Base-by-base conservation (phyloP, 1,139 yeast genomes). In the Geotrichum reessii region DNA sequence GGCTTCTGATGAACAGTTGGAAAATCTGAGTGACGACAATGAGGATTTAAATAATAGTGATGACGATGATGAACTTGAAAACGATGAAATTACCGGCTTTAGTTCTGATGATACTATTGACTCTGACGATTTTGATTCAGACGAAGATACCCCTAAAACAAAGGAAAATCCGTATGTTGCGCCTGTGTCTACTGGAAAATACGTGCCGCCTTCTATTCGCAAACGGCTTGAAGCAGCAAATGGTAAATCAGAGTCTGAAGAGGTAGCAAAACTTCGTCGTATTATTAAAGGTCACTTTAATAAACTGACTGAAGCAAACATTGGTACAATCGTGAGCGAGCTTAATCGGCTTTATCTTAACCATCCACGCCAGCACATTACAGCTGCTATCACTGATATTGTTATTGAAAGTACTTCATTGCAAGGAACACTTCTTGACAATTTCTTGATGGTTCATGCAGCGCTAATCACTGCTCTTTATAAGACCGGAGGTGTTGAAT, bases 111-210 rank as follows among this genome's bases (percentile, higher is more conserved):
- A 37, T n/a, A 37, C 33, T 3, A 25, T 48, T 24, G 65, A 64
- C 6, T 68, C 61, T 14, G 63, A 56, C 46, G 66, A 61, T 40
- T 83, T 73, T 51, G 65, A 75, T 19, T 78, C 77, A 53, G 81
- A 76, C n/a, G 83, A 77, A 33, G 80, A 76, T 53, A 65, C 73
- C 28, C 65, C 71, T 25, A 73, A 67, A 28, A 74, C 70, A 27
- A 81, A 78, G 62, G 95, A 89, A 67, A 91, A 91, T 66, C 97
- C 98, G 3, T 91, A 86, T 67, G 83, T 87, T 48, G 96, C 98
- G 0, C 96, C 97, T 2, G 75, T 74, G 0, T 63, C 71, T 1
- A 65, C 64, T 50, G 73, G 74, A 17, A 81, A 78, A 63, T 92
- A 91, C 70, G 75, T 91, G 28, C 98, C 99, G 1, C 98, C 97